Evolutionary conservation across 371 early-diverging fungal genomes (phyloP).

Genomic region (Capillidium rhysosporum): DNA sequence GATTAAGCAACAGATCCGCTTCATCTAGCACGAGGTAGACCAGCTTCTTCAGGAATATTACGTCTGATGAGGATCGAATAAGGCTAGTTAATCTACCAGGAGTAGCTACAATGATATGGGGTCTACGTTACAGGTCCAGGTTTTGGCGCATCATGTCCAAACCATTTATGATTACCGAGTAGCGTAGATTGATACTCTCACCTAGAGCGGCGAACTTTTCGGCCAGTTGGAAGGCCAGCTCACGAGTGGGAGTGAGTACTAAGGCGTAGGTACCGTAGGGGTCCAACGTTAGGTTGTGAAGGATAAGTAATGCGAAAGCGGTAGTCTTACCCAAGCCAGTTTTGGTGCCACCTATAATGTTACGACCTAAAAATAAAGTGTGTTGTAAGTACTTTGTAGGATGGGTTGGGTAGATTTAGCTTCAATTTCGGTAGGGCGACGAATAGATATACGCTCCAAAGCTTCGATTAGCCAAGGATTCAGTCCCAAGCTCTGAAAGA

Average conservation of each 20-base stretch:
- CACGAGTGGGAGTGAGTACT: slow-evolving; percentile 94
- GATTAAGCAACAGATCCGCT: slow-evolving; percentile 81
- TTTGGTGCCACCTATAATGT: slow-evolving; percentile 93
- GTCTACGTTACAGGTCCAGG: slow-evolving; percentile 59
- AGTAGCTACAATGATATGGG: slow-evolving; percentile 94
- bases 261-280: slow-evolving; percentile 88
- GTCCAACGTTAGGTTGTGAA: slow-evolving; percentile 79
- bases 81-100: slow-evolving; percentile 94
- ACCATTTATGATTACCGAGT: slow-evolving; percentile 91
- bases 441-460: slow-evolving; percentile 57
- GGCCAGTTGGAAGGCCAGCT: slow-evolving; percentile 92
- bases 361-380: slow-evolving; percentile 25
- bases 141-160: slow-evolving; percentile 90
- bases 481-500: slow-evolving; percentile 45
- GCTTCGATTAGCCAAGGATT: slow-evolving; percentile 63
- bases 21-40: slow-evolving; percentile 60
- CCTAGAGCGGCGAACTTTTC: slow-evolving; percentile 90
- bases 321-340: slow-evolving; percentile 99
- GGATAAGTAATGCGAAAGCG: slow-evolving; percentile 95
- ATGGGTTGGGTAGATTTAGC: slow-evolving; percentile 59
- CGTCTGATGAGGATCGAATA: slow-evolving; percentile 51
- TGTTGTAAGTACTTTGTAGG: slow-evolving; percentile 4
- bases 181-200: slow-evolving; percentile 64
- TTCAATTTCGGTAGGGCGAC: slow-evolving; percentile 90
- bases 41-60: slow-evolving; percentile 28